Base-by-base conservation (phyloP, 495 filamentous ascomycete genomes). In the Penicillium canescens region DNA sequence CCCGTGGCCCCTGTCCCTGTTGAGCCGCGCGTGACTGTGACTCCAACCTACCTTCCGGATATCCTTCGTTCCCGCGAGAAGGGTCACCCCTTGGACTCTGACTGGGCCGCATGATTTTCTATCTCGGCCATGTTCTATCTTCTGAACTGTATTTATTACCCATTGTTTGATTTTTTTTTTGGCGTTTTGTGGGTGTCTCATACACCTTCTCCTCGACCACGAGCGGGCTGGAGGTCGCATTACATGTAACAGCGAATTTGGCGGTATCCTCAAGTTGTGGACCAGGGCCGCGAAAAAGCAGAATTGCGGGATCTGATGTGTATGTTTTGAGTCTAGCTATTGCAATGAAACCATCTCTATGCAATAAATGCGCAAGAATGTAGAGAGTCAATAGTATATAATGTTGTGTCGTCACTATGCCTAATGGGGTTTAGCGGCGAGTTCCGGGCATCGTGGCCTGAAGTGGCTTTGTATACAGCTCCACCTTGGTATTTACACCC, bases 81-180 rank as follows among this genome's bases (percentile, higher is more conserved):
- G 65, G 75, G 76, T 31, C 79, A 82, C 65, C 81, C 79, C n/a
- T 61, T 75, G 40, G 82, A 85, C 67, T 83, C 80, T 41, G 82
- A 85, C 66, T 85, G 81, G 81, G 75, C 76, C 31, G 82, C 75
- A 33, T 78, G 57, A 75, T 49, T 46, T 48, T 21, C 24, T 43
- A 45, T 21, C 23, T 31, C 24, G 11, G 21, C 41, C 18, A 37
- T 24, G 31, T 44, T 49, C 41, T 57, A 24, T 54, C 44, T 57
- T 48, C 40, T 59, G 56, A 57, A 56, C 42, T 74, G 71, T 74
- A 72, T 62, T 60, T 71, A 62, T 65, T 72, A 63, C 51, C 52
- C 54, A 58, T n/a, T 23, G 18, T 54, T 44, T 42, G 42, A 59
- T 43, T 47, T 36, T 56, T 47, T 59, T 55, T 52, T 43, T 67